phyloP scores from a whole-genome alignment of 2,329 filamentous ascomycete genomes.

The Monilinia polystroma region DNA sequence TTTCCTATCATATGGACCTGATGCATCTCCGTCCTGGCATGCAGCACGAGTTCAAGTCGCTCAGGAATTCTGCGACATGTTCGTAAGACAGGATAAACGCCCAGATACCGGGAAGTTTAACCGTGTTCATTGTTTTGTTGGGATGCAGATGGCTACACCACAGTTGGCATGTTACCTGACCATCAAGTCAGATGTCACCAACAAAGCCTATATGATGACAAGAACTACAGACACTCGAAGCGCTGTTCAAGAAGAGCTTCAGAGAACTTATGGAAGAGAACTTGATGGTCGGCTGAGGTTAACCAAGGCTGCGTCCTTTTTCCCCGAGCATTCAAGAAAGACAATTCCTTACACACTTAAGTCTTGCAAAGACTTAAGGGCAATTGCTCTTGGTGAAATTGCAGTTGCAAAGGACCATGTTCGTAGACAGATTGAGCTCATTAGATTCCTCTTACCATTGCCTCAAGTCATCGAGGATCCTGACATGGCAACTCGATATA shows the following conservation, averaged over 20 bases:
- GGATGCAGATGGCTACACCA: not conserved
- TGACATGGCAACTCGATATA: not conserved
- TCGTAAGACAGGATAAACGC: not conserved
- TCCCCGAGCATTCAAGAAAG: not conserved
- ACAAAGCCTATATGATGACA: conserved; percentile 4
- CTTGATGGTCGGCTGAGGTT: not conserved
- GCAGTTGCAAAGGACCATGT: not conserved
- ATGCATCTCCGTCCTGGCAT: conserved; percentile 4
- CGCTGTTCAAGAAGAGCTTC: not conserved
- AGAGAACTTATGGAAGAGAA: not conserved
- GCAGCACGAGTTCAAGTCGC: conserved; percentile 5
- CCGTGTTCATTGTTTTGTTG: not conserved
- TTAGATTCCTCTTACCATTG: not conserved
- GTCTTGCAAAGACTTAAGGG: not conserved
- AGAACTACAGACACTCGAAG: not conserved
- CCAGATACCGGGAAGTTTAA: not conserved
- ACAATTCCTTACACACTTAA: not conserved
- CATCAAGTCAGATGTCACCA: not conserved
- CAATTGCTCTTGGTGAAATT: not conserved
- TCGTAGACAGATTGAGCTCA: conserved; percentile 7
- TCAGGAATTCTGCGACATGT: not conserved
- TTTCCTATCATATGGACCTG: conserved; percentile 8
- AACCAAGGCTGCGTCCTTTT: not conserved
- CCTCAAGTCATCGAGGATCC: not conserved
- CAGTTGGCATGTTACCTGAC: conserved; percentile 11